Evolutionary conservation across 2,329 filamentous ascomycete species (phyloP).

Genomic region (Trichoderma atroviride): DNA sequence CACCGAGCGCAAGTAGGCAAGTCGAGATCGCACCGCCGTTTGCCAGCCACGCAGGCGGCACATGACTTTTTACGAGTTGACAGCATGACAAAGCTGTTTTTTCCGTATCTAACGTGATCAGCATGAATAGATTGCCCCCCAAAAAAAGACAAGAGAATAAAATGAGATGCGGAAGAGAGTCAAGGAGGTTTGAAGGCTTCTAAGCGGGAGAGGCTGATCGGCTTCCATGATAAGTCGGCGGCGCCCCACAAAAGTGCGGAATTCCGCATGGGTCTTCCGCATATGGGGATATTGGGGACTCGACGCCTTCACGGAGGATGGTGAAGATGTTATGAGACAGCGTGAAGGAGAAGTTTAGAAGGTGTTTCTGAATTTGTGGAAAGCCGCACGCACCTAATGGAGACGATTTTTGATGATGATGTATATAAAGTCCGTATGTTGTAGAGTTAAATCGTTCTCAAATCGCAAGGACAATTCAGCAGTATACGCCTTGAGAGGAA

Average conservation of each 20-base stretch:
- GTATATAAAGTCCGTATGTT: neutral
- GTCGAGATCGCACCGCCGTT: conserved; percentile 22
- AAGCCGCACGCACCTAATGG: neutral
- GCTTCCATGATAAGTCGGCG: neutral
- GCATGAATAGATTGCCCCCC: neutral
- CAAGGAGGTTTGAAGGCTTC: neutral
- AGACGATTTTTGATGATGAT: neutral
- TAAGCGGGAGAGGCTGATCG: neutral
- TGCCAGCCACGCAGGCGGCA: conserved; percentile 22
- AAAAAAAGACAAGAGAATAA: neutral
- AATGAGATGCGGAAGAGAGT: neutral
- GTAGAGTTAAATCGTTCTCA: neutral
- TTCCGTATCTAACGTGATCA: neutral
- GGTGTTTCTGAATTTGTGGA: neutral
- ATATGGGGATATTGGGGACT: conserved; percentile 2
- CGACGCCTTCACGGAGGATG: conserved; percentile 10
- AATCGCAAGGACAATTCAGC: neutral
- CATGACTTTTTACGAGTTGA: conserved; percentile 22
- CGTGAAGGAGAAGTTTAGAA: neutral
- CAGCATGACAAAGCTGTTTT: neutral
- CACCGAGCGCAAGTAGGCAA: conserved; percentile 17
- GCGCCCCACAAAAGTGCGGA: conserved; percentile 12
- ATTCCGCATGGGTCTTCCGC: conserved; percentile 26
- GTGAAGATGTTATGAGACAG: neutral
- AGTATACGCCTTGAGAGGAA: neutral